Conservation (phyloP, 2,329 filamentous ascomycete species). For the Fusarium scirpi region DNA sequence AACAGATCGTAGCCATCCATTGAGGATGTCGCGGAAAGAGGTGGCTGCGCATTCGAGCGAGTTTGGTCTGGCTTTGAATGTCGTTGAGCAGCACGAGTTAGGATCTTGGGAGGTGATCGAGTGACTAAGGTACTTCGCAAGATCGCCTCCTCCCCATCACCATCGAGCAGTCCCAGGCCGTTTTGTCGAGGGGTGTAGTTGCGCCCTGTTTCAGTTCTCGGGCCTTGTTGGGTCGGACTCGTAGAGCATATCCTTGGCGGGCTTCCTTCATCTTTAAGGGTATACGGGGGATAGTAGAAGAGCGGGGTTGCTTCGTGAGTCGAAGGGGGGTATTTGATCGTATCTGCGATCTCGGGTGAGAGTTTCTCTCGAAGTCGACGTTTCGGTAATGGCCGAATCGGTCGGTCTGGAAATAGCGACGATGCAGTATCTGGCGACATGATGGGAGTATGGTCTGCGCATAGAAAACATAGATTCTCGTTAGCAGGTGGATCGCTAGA, state of each 20-base stretch:
- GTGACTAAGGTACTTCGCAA: slow-evolving; percentile 56
- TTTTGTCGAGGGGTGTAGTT: slow-evolving; percentile 47
- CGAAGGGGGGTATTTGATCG: slow-evolving; percentile 84
- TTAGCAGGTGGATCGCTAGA: slow-evolving; percentile 48
- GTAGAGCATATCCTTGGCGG: slow-evolving; percentile 35
- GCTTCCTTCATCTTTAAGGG: slow-evolving; percentile 60
- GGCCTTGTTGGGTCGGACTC: slow-evolving; percentile 41
- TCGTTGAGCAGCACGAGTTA: slow-evolving; percentile 57
- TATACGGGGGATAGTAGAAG: slow-evolving; percentile 72
- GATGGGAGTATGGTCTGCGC: slow-evolving; percentile 60
- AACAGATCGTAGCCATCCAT: slow-evolving; percentile 95
- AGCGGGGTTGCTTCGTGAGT: slow-evolving; percentile 78
- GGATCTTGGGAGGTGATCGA: slow-evolving; percentile 61
- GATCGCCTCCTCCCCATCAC: slow-evolving; percentile 69
- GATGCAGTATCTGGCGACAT: slow-evolving; percentile 83
- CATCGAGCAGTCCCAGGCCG: slow-evolving; percentile 65
- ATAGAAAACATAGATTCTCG: slow-evolving; percentile 31
- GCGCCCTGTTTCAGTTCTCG: slow-evolving; percentile 41
- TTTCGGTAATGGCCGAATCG: slow-evolving; percentile 92
- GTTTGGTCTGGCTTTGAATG: slow-evolving; percentile 59
- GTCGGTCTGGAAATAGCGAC: slow-evolving; percentile 85
- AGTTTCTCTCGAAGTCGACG: slow-evolving; percentile 88
- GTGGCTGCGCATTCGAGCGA: slow-evolving; percentile 64
- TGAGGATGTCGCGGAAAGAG: slow-evolving; percentile 76
- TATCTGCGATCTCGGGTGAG: slow-evolving; percentile 84